Conservation (phyloP, 192 early-diverging fungal genomes). For the Backusella mclennaniae region DNA sequence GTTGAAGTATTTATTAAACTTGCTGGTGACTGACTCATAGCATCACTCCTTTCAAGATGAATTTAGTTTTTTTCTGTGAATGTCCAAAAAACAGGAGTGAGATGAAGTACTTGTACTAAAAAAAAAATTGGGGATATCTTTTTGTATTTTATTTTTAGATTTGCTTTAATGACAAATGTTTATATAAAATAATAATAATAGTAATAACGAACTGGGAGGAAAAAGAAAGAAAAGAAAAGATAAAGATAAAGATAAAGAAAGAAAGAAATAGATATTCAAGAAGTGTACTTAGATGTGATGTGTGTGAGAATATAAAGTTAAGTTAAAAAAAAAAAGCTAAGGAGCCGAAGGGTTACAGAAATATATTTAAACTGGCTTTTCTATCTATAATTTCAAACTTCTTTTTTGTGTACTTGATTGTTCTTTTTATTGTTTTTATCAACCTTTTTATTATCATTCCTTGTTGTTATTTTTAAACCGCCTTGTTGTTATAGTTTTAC, state of each 20-base stretch:
- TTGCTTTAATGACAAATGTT: neutral
- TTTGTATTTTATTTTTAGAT: neutral
- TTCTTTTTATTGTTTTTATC: neutral
- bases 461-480: neutral
- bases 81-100: neutral
- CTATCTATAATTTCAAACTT: neutral
- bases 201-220: neutral
- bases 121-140: neutral
- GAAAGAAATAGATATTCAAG: neutral
- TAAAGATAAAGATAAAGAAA: conserved; percentile 9
- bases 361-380: conserved; percentile 11
- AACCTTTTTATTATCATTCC: neutral
- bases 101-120: neutral
- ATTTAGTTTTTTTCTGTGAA: conserved; percentile 3
- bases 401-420: neutral
- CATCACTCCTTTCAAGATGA: neutral
- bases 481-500: neutral
- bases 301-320: neutral
- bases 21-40: neutral
- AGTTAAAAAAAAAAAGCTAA: conserved; percentile 16
- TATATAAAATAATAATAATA: neutral
- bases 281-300: neutral
- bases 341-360: conserved; percentile 20
- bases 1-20: conserved; percentile 6
- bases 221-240: conserved; percentile 13